These are phyloP conservation scores for Mycosphaerella sp. DNA, from an alignment of 2,329 filamentous ascomycete species.

Conservation along the genomic window DNA sequence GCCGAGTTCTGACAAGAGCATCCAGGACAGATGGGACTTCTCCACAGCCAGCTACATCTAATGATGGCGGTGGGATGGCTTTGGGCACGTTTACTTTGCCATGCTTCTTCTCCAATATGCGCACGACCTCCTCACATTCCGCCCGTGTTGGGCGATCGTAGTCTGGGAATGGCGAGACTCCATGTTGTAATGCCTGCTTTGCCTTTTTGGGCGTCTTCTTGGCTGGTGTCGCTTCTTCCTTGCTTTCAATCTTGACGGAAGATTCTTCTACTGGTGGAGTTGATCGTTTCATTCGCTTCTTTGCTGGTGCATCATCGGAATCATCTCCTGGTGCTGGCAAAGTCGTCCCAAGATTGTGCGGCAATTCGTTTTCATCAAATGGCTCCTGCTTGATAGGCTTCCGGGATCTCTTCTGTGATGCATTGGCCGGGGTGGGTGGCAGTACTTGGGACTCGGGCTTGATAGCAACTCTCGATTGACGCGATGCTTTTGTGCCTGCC, in stretches of 20 bases:
- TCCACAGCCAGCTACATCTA: slow-evolving; percentile 64
- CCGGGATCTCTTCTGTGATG: slow-evolving; percentile 36
- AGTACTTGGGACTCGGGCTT: slow-evolving; percentile 9
- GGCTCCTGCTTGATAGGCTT: slow-evolving; percentile 35
- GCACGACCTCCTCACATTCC: slow-evolving; percentile 64
- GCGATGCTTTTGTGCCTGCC: slow-evolving; percentile 24
- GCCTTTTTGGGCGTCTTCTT: slow-evolving; percentile 39
- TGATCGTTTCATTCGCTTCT: slow-evolving; percentile 26
- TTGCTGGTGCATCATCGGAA: slow-evolving; percentile 23
- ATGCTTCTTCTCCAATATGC: slow-evolving; percentile 59
- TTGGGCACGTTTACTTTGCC: slow-evolving; percentile 59
- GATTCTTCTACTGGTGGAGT: slow-evolving; percentile 12
- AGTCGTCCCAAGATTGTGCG: slow-evolving; percentile 50
- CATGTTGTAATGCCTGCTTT: slow-evolving; percentile 43
- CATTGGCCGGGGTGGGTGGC: slow-evolving; percentile 15
- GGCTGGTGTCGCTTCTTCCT: slow-evolving; percentile 20
- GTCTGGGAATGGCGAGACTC: slow-evolving; percentile 60
- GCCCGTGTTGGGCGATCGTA: slow-evolving; percentile 58
- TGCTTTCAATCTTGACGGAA: slow-evolving; percentile 8
- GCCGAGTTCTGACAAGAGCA: slow-evolving; percentile 56
- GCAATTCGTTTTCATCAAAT: slow-evolving; percentile 44
- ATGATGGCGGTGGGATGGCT: slow-evolving; percentile 63
- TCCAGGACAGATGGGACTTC: slow-evolving; percentile 61
- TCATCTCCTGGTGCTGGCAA: slow-evolving; percentile 29
- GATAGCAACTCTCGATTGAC: slow-evolving; percentile 19